Conservation (phyloP, 805 yeast genomes). For the Myxozyma nipponensis region DNA sequence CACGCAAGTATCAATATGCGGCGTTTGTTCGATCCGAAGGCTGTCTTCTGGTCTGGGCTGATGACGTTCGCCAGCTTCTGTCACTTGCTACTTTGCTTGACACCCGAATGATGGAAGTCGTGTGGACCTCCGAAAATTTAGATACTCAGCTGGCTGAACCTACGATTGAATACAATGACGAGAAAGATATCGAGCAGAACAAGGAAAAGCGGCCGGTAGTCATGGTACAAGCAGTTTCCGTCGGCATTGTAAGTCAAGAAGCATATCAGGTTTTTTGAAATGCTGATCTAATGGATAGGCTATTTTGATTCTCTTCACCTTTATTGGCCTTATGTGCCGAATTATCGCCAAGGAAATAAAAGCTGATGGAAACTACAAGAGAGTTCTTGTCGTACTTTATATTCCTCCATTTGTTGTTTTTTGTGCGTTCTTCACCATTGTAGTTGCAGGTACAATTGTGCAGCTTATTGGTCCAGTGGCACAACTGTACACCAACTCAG, state of each 20-base stretch:
- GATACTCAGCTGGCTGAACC: slow-evolving; percentile 5
- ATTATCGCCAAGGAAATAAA: slow-evolving; percentile 16
- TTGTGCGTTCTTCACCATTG: slow-evolving; percentile 20
- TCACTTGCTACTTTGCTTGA: slow-evolving; percentile 12
- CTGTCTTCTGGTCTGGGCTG: slow-evolving; percentile 21
- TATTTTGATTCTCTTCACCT: slow-evolving; percentile 7
- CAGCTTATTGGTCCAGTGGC: slow-evolving; percentile 19
- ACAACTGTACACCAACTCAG: slow-evolving; percentile 14
- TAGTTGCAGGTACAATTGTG: slow-evolving; percentile 8
- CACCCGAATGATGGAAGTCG: slow-evolving; percentile 21
- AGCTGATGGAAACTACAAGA: slow-evolving; percentile 11
- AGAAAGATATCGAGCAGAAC: slow-evolving; percentile 4
- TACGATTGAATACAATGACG: background rate
- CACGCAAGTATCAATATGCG: slow-evolving; percentile 17
- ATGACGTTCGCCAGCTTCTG: slow-evolving; percentile 7
- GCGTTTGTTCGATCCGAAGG: slow-evolving; percentile 18
- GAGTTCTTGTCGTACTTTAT: slow-evolving; percentile 9
- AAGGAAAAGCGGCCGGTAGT: slow-evolving; percentile 1
- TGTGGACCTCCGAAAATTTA: slow-evolving; percentile 13
- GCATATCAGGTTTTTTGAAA: background rate
- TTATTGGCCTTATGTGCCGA: slow-evolving; percentile 18
- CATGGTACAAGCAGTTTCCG: slow-evolving; percentile 7
- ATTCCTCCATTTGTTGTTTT: slow-evolving; percentile 9
- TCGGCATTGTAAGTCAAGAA: slow-evolving; percentile 12
- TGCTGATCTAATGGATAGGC: slow-evolving; percentile 3